Conservation (phyloP, 352 stramenopile species). For the Phytophthora crassamura region DNA sequence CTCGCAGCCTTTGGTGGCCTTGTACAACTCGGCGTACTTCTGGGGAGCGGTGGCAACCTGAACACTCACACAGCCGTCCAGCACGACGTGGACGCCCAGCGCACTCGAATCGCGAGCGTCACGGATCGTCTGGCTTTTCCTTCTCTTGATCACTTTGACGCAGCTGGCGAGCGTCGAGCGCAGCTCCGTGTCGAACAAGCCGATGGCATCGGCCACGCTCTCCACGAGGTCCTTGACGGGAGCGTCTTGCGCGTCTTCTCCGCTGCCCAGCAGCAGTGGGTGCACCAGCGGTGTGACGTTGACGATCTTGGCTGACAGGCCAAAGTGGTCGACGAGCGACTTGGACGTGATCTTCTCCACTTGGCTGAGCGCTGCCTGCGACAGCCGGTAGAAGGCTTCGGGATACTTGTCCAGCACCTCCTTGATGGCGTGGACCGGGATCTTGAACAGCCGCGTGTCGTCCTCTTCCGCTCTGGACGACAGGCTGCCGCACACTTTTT, state of each 20-base stretch:
- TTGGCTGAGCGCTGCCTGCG: conserved; percentile 79
- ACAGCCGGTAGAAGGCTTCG: conserved; percentile 76
- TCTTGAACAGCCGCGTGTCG: conserved; percentile 68
- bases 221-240: conserved; percentile 39
- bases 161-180: conserved; percentile 40
- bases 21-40: conserved; percentile 58
- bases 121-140: conserved; percentile 38
- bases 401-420: conserved; percentile 64
- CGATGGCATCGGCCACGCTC: conserved; percentile 51
- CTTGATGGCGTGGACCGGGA: conserved; percentile 56
- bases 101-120: conserved; percentile 24
- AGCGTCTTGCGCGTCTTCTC: conserved; percentile 15
- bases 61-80: conserved; percentile 62
- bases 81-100: conserved; percentile 65
- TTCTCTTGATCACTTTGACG: conserved; percentile 39
- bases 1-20: conserved; percentile 64
- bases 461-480: conserved; percentile 59
- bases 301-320: conserved; percentile 56
- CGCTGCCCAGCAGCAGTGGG: conserved; percentile 24
- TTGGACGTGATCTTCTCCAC: conserved; percentile 85
- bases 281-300: conserved; percentile 40
- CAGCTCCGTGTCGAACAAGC: conserved; percentile 51
- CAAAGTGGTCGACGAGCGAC: conserved; percentile 86
- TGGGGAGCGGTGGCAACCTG: conserved; percentile 50
- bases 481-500: conserved; percentile 65